A percentile compares a stretch with the other conserved stretches of the same genome.
Evolutionary conservation across 257 asterid genomes (phyloP).

Genomic region (Solanum medicagineum): DNA sequence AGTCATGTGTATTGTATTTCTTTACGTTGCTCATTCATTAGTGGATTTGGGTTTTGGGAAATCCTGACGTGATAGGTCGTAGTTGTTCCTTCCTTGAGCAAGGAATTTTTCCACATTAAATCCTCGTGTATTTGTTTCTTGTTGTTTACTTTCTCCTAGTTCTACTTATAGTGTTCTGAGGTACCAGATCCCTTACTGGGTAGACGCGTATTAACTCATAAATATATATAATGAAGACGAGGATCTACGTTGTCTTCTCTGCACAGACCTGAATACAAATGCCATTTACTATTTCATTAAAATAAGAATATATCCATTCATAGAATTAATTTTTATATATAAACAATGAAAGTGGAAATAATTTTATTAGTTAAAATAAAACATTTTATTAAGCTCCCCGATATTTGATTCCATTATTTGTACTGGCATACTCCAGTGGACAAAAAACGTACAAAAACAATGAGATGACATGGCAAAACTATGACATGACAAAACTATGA

Average conservation of each 20-base stretch:
- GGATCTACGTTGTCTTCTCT: background rate
- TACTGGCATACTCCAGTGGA: background rate
- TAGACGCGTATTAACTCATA: too few relatives aligned
- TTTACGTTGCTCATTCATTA: too few relatives aligned
- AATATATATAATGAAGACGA: background rate
- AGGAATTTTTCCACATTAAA: too few relatives aligned
- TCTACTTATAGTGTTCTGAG: too few relatives aligned
- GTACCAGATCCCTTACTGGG: too few relatives aligned
- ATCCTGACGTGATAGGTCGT: too few relatives aligned
- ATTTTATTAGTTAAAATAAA: background rate
- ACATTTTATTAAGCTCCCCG: background rate
- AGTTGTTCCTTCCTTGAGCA: too few relatives aligned
- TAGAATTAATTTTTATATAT: background rate
- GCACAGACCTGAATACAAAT: background rate
- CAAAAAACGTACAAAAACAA: background rate
- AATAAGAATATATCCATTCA: background rate
- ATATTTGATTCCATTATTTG: background rate
- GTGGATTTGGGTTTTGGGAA: too few relatives aligned
- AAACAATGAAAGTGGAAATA: background rate
- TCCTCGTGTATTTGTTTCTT: too few relatives aligned
- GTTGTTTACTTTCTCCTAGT: too few relatives aligned
- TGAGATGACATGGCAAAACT: background rate
- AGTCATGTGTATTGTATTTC: too few relatives aligned
- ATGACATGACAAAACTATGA: background rate
- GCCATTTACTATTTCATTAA: background rate